Evolutionary conservation across 2,329 filamentous ascomycete genomes (phyloP).

Genomic region (Ceratocystis ficicola): DNA sequence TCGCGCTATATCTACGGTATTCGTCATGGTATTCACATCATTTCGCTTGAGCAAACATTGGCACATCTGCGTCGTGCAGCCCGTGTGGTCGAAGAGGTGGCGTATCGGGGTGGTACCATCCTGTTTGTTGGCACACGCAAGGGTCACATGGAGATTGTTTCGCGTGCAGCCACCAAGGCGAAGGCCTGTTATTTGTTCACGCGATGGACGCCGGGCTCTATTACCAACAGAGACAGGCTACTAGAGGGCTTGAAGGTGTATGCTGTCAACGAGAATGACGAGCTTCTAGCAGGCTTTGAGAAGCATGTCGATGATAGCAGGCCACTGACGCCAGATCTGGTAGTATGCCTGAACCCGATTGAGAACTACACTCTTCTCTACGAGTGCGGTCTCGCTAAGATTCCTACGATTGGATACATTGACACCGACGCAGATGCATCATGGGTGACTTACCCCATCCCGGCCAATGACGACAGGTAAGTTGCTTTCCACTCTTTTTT

Average conservation of each 20-base stretch:
- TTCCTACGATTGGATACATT: constrained; percentile 88
- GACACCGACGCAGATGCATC: constrained; percentile 89
- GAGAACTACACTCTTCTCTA: constrained; percentile 86
- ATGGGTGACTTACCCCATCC: constrained; percentile 92
- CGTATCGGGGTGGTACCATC: constrained; percentile 69
- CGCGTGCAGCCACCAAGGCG: constrained; percentile 65
- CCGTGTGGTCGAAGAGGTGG: constrained; percentile 80
- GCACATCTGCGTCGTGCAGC: constrained; percentile 84
- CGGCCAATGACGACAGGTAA: constrained; percentile 89
- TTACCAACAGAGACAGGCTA: constrained; percentile 89
- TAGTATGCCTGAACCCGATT: constrained; percentile 81
- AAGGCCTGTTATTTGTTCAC: constrained; percentile 80
- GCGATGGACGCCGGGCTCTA: constrained; percentile 80
- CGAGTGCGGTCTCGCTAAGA: constrained; percentile 76
- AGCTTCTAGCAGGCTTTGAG: constrained; percentile 48
- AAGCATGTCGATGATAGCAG: constrained; percentile 49
- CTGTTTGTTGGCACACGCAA: constrained; percentile 81
- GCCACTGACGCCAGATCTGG: constrained; percentile 72
- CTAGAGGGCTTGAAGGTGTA: constrained; percentile 56
- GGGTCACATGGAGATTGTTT: constrained; percentile 69
- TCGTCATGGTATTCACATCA: constrained; percentile 80
- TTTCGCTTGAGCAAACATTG: constrained; percentile 78
- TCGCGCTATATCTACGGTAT: constrained; percentile 89
- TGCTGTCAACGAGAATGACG: constrained; percentile 66
- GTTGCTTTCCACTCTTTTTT: constrained; percentile 24